These are phyloP conservation scores for Avena insularis DNA, from an alignment of 176 grass and related monocot species.

Conservation along the genomic window DNA sequence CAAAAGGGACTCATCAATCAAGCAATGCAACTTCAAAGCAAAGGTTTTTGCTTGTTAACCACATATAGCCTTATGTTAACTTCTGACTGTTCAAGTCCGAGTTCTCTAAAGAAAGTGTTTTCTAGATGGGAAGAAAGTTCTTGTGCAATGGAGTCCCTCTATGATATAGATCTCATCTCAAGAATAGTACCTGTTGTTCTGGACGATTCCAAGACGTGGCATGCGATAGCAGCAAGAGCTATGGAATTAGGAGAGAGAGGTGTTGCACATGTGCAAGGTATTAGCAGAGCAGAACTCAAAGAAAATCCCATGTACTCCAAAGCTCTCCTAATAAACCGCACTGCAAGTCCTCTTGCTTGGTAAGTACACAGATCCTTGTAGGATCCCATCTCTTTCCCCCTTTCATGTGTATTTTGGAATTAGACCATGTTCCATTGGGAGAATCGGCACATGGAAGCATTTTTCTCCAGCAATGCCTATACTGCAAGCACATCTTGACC, in stretches of 20 bases:
- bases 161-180: conserved; percentile 86
- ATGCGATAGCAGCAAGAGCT: conserved; percentile 68
- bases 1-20: conserved; percentile 62
- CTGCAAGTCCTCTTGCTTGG: conserved; percentile 91
- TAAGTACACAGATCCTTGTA: conserved; percentile 44
- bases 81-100: not conserved
- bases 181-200: conserved; percentile 72
- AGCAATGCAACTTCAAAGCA: conserved; percentile 51
- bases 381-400: not conserved
- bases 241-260: conserved; percentile 69
- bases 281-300: conserved; percentile 81
- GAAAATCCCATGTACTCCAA: conserved; percentile 69
- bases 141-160: conserved; percentile 87
- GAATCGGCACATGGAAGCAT: not conserved
- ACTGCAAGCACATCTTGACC: conserved; percentile 52
- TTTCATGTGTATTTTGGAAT: conserved; percentile 20
- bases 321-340: conserved; percentile 85
- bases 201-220: conserved; percentile 79
- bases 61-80: not conserved
- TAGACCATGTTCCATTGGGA: conserved; percentile 14
- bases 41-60: conserved; percentile 54
- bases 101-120: conserved; percentile 39
- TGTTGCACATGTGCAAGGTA: conserved; percentile 67
- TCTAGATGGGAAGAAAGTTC: conserved; percentile 71
- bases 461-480: not conserved